These are phyloP conservation scores for Fragosphaeria purpurea DNA, from an alignment of 2,329 filamentous ascomycete genomes.

Conservation along the genomic window DNA sequence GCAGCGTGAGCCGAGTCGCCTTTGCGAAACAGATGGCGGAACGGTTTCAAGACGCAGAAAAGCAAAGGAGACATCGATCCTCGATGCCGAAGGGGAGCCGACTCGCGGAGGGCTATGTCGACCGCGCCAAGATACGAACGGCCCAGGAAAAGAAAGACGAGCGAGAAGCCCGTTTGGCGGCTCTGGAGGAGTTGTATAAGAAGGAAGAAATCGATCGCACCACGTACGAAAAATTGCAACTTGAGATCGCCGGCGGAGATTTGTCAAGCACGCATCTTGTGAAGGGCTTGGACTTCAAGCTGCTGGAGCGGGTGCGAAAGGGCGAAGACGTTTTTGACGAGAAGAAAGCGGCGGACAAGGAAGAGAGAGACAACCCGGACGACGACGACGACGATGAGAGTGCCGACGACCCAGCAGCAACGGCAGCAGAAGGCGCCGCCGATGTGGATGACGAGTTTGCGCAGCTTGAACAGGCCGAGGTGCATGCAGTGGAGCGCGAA, in stretches of 20 bases:
- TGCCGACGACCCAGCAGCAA: conserved; percentile 2
- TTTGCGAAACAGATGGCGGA: conserved; percentile 82
- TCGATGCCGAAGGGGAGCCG: conserved; percentile 75
- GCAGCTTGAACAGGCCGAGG: conserved; percentile 42
- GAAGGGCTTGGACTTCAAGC: conserved; percentile 80
- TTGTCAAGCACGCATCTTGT: conserved; percentile 73
- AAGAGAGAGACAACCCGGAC: conserved; percentile 21
- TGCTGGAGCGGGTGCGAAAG: conserved; percentile 58
- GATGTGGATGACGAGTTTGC: conserved; percentile 61
- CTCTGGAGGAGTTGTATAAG: conserved; percentile 73
- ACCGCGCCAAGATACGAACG: conserved; percentile 54
- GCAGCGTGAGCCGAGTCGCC: conserved; percentile 45
- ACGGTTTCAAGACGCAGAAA: conserved; percentile 44
- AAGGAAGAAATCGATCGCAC: conserved; percentile 71
- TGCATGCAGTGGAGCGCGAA: conserved; percentile 42
- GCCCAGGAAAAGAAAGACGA: conserved; percentile 41
- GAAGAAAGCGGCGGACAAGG: conserved; percentile 33
- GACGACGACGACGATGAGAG: conserved; percentile 17
- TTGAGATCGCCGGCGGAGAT: conserved; percentile 75
- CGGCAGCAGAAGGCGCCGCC: conserved; percentile 14
- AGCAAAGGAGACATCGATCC: conserved; percentile 65
- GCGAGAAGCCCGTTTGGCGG: conserved; percentile 57
- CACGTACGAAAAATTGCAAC: conserved; percentile 65
- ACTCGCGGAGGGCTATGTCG: conserved; percentile 70
- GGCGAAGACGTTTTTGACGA: conserved; percentile 57